These are phyloP conservation scores for Paraphaeosphaeria sporulosa DNA, from an alignment of 2,329 filamentous ascomycete genomes.

Conservation along the genomic window DNA sequence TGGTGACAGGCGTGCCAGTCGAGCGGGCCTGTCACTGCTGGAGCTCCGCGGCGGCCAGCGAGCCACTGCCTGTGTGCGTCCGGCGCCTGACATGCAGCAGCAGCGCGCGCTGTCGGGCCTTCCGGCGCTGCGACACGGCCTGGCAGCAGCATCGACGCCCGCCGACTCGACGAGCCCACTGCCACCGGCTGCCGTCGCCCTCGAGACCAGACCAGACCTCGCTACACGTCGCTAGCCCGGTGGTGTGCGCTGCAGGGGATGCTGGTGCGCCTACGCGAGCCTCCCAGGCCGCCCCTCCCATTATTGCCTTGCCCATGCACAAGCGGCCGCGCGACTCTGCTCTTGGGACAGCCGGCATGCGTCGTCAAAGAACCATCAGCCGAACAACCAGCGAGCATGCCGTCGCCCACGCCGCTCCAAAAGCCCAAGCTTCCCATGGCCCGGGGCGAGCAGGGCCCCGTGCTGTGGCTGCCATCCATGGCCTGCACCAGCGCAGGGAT, in stretches of 20 bases:
- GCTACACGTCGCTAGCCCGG: conserved; percentile 20
- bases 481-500: conserved; percentile 47
- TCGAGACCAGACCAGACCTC: neutral
- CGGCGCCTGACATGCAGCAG: conserved; percentile 8
- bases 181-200: too few species aligned
- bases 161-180: conserved; percentile 27
- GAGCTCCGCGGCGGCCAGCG: conserved; percentile 12
- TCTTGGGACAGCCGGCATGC: conserved; percentile 37
- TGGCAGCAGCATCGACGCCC: conserved; percentile 25
- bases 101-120: conserved; percentile 1
- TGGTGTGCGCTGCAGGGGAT: conserved; percentile 41
- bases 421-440: conserved; percentile 41
- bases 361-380: conserved; percentile 51
- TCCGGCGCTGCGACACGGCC: conserved; percentile 12
- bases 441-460: conserved; percentile 46
- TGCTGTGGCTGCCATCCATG: conserved; percentile 49
- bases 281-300: conserved; percentile 26
- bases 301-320: conserved; percentile 28
- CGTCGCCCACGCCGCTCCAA: conserved; percentile 42
- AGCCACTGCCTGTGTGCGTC: too few species aligned
- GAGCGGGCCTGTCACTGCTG: conserved; percentile 39
- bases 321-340: conserved; percentile 43
- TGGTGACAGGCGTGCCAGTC: conserved; percentile 40
- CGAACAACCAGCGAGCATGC: conserved; percentile 49
- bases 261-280: conserved; percentile 32